Conservation (phyloP, 2,329 filamentous ascomycete species). For the Neonectria ditissima region DNA sequence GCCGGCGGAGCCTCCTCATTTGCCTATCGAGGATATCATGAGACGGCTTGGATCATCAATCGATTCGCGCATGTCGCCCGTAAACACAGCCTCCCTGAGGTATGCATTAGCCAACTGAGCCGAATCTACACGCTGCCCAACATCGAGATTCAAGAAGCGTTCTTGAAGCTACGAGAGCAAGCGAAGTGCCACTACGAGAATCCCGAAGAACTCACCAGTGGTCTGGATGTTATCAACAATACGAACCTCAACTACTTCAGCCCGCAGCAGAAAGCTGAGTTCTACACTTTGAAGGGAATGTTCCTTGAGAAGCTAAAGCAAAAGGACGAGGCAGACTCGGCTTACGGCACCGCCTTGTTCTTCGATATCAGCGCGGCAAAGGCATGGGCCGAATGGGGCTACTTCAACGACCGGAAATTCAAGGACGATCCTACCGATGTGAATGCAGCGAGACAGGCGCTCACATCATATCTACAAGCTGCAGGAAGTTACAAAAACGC, state of each 20-base stretch:
- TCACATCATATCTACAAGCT: conserved; percentile 96
- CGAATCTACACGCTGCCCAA: conserved; percentile 99
- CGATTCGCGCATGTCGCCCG: conserved; percentile 96
- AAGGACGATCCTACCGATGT: conserved; percentile 88
- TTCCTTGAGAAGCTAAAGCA: conserved; percentile 95
- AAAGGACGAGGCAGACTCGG: conserved; percentile 90
- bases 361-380: conserved; percentile 97
- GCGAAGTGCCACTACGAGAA: conserved; percentile 99
- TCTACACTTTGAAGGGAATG: conserved; percentile 99
- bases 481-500: conserved; percentile 97
- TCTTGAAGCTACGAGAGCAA: conserved; percentile 97
- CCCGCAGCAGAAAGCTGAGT: conserved; percentile 94
- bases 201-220: conserved; percentile 88
- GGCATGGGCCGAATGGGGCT: conserved; percentile 99
- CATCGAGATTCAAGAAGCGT: conserved; percentile 99
- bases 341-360: conserved; percentile 94
- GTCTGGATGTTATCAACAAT: conserved; percentile 98
- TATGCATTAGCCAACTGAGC: conserved; percentile 96
- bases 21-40: conserved; percentile 96
- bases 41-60: conserved; percentile 99
- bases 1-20: conserved; percentile 87
- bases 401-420: conserved; percentile 97
- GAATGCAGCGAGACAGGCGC: conserved; percentile 86
- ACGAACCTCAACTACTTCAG: conserved; percentile 99
- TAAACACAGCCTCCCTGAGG: conserved; percentile 95